Base-by-base conservation (phyloP, 2,329 filamentous ascomycete genomes). In the Exophiala viscosa region DNA sequence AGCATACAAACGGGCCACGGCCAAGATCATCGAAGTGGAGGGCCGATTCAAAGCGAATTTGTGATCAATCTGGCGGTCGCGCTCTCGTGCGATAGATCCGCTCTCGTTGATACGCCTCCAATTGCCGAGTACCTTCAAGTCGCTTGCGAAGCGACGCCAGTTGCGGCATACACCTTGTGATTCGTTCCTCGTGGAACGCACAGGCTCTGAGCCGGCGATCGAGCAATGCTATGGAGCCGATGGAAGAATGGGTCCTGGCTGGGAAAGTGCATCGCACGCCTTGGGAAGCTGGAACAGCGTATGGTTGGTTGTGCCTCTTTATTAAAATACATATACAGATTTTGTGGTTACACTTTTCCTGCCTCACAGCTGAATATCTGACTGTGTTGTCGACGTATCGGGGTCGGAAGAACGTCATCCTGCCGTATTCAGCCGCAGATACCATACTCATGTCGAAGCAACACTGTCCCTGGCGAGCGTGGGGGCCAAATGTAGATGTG, bases 1-100 rank as follows among this genome's bases (percentile, higher is more conserved):
- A 7, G 71, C 66, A 2, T 74, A 72, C 53, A 67, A 71, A 60
- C 62, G 63, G 33, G 69, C 72, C 7, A 66, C 70, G 28, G 60
- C 65, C 46, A 74, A 72, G 65, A 68, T 74, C 50, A 65, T 71
- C 53, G 63, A 70, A 42, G 48, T 71, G 10, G 72, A 74, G 48
- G 71, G 72, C n/a, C 39, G 50, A 13, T 61, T 61, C 53, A 63
- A 63, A 44, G 56, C 44, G 10, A 58, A 44, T 10, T 28, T 61
- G 17, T 63, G 45, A 59, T 18, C 7, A 28, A 28, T 28, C 8
- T 28, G 8, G 23, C 23, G 8, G 23, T 2, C 23, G 8, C 23
- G 8, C 23, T 7, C 23, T 28, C 23, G 23, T 28, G 23, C 23
- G 23, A 28, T 28, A 7, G 23, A 28, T 5, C 23, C 5, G 23